Base-by-base conservation (phyloP, 768 basidiomycete species). In the Hypsizygus marmoreus region DNA sequence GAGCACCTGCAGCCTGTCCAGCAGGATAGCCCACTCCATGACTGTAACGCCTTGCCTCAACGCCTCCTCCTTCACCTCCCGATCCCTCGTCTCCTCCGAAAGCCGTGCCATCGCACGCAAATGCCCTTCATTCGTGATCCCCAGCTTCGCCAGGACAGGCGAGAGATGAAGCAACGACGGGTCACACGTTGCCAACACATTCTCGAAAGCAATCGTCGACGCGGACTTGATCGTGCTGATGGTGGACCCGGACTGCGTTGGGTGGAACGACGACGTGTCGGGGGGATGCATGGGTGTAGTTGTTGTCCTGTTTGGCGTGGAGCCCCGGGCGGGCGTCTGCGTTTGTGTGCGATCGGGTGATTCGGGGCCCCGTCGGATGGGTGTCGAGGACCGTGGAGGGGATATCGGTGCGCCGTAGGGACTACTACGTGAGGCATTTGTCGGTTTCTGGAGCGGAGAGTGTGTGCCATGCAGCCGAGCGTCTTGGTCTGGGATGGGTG, bases 21-120 rank as follows among this genome's bases (percentile, higher is more conserved):
- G 62, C 55, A 89, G 68, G 56, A 88, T 84, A 16, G 87, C 87
- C 87, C 87, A 89, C 55, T 89, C 87, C 66, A 89, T 70, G 6
- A 86, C 73, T 0, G 85, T 87, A 40, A 89, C 70, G 1, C 87
- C 87, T 55, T 77, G 69, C 58, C 68, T 78, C 64, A 89, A 57
- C 43, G 85, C 87, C 53, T 82, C 82, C 54, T 85, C 83, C 63
- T 75, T 84, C 36, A 89, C 72, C 60, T 88, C 84, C 46, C 79
- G 67, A 61, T 89, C 80, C 51, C 87, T 65, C 16, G 82, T 88
- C 48, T 79, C 81, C 43, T 84, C 83, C 28, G 76, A 77, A 50
- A 89, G 62, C 43, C 76, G 70, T 7, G 73, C 75, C 13, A 88
- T 65, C 2, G 87, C 87, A 9, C 75, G 70, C 28, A 89, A 63